Evolutionary conservation across 176 grass and related monocot genomes (phyloP).

Genomic region (Oryza glumipatula): DNA sequence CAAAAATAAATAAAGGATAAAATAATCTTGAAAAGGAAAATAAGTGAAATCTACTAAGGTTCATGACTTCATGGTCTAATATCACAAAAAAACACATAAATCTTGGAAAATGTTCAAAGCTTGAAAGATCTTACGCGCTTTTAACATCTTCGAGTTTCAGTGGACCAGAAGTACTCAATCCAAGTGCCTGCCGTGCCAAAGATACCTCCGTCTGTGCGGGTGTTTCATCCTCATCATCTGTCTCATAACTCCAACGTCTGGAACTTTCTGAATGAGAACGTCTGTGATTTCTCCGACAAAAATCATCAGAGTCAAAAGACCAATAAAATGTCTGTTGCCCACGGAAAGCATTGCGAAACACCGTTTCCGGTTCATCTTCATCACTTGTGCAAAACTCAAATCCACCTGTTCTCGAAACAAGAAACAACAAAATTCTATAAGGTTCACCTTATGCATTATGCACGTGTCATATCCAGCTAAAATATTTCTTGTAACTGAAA

Average conservation of each 20-base stretch:
- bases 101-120: constrained; percentile 14
- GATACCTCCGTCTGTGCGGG: constrained; percentile 41
- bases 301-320: constrained; percentile 68
- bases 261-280: constrained; percentile 53
- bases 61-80: constrained; percentile 29
- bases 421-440: constrained; percentile 23
- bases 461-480: background rate
- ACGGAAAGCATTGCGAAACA: constrained; percentile 67
- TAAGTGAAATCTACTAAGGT: constrained; percentile 4
- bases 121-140: constrained; percentile 72
- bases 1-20: constrained; percentile 31
- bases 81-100: constrained; percentile 8
- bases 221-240: constrained; percentile 57
- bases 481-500: constrained; percentile 21
- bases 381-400: constrained; percentile 70
- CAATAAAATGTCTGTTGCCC: constrained; percentile 68
- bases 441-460: constrained; percentile 6
- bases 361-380: constrained; percentile 66
- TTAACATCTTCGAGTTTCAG: constrained; percentile 96
- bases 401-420: constrained; percentile 40
- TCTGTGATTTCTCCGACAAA: constrained; percentile 35
- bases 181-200: constrained; percentile 73
- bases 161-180: constrained; percentile 70
- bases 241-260: constrained; percentile 62
- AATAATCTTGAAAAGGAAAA: constrained; percentile 22